Conservation (phyloP, 176 grass and related monocot species). For the Juncus inflexus region DNA sequence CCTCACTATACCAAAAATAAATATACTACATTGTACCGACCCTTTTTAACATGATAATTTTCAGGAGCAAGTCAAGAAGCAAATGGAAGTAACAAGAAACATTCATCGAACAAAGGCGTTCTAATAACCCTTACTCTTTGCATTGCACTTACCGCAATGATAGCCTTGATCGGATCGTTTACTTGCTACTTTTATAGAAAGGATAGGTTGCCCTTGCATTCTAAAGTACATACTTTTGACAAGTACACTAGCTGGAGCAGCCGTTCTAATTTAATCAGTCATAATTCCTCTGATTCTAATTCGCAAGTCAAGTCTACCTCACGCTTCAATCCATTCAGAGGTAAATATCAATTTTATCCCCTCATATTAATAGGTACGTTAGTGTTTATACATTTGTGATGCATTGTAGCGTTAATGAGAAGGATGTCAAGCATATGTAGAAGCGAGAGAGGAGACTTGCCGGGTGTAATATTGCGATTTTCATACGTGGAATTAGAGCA, state of each 20-base stretch:
- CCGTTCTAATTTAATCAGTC: slow-evolving; percentile 66
- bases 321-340: slow-evolving; percentile 41
- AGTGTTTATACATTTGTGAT: slow-evolving; percentile 16
- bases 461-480: slow-evolving; percentile 55
- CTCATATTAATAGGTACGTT: background rate
- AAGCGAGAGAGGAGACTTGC: slow-evolving; percentile 34
- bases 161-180: slow-evolving; percentile 45
- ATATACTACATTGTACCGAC: slow-evolving; percentile 7
- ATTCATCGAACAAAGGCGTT: slow-evolving; percentile 50
- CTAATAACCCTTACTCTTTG: slow-evolving; percentile 67
- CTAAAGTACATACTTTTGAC: slow-evolving; percentile 44
- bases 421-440: slow-evolving; percentile 33
- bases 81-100: slow-evolving; percentile 30
- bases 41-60: slow-evolving; percentile 15
- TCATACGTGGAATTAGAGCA: slow-evolving; percentile 70
- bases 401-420: slow-evolving; percentile 47
- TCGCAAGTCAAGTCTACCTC: slow-evolving; percentile 33
- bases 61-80: slow-evolving; percentile 36
- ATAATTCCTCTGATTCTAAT: slow-evolving; percentile 48
- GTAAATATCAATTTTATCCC: slow-evolving; percentile 18
- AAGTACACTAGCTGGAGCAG: slow-evolving; percentile 80
- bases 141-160: slow-evolving; percentile 45
- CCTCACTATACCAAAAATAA: background rate
- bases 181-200: slow-evolving; percentile 71
- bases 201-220: slow-evolving; percentile 44